A percentile compares a stretch with the other conserved stretches of the same genome.
Conservation (phyloP, 306 rosid species). For the Begonia loranthoides region DNA sequence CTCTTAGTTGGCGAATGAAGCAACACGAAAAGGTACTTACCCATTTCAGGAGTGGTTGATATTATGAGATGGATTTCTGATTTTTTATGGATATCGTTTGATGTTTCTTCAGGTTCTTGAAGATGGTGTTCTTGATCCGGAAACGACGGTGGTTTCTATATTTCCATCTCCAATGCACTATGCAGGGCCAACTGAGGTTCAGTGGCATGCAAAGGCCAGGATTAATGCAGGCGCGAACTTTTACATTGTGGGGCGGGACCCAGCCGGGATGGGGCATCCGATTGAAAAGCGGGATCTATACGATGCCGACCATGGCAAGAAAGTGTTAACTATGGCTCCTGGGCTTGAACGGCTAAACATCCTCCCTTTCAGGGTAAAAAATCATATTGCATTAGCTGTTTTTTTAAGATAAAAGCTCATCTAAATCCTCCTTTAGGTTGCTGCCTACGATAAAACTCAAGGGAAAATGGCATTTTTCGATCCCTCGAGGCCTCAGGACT, state of each 20-base stretch:
- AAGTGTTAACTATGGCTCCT: slow-evolving; percentile 97
- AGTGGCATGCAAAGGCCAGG: slow-evolving; percentile 99
- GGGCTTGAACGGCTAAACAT: slow-evolving; percentile 92
- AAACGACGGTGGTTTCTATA: slow-evolving; percentile 96
- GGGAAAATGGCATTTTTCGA: slow-evolving; percentile 98
- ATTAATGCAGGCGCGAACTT: slow-evolving; percentile 97
- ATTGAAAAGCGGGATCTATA: slow-evolving; percentile 74
- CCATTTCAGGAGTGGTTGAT: too few species aligned
- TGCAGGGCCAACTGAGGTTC: slow-evolving; percentile 99
- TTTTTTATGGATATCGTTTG: too few species aligned
- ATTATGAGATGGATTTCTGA: too few species aligned
- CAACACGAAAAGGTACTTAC: slow-evolving; percentile 83
- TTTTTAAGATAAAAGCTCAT: background rate
- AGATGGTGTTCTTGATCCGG: slow-evolving; percentile 98
- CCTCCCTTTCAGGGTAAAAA: slow-evolving; percentile 84
- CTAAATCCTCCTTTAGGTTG: slow-evolving; percentile 40
- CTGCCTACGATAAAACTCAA: slow-evolving; percentile 90
- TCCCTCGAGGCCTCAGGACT: slow-evolving; percentile 85
- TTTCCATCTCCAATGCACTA: slow-evolving; percentile 99
- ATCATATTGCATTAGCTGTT: background rate
- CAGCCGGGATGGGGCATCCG: slow-evolving; percentile 98
- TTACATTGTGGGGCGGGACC: slow-evolving; percentile 98
- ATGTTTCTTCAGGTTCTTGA: slow-evolving; percentile 65
- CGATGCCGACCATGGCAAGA: slow-evolving; percentile 99
- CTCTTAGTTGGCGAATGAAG: slow-evolving; percentile 91